Percentiles rank a stretch among this genome's conserved stretches.
These are phyloP conservation scores for Areca catechu DNA, from an alignment of 176 grass and related monocot genomes.

Conservation along the genomic window DNA sequence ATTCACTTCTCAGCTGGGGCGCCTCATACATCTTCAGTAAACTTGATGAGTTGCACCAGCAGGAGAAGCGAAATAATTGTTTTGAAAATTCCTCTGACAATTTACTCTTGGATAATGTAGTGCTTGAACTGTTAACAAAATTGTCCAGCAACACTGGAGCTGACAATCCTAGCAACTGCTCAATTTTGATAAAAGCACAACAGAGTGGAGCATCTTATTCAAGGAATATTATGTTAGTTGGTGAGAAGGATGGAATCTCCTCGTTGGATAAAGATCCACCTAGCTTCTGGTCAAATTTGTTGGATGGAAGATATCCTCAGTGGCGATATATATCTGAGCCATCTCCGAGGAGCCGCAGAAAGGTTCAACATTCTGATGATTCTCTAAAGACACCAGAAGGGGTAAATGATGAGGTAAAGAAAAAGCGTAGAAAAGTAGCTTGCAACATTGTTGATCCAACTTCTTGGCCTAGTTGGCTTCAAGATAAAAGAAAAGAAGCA, in stretches of 20 bases:
- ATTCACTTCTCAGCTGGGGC: slow-evolving; percentile 89
- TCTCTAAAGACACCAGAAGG: slow-evolving; percentile 25
- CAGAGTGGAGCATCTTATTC: slow-evolving; percentile 56
- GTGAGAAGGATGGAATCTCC: slow-evolving; percentile 58
- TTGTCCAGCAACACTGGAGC: slow-evolving; percentile 30
- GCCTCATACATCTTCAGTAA: slow-evolving; percentile 50
- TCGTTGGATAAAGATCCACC: slow-evolving; percentile 58
- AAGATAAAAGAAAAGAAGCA: slow-evolving; percentile 19
- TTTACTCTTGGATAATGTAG: slow-evolving; percentile 37
- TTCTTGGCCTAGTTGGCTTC: slow-evolving; percentile 22
- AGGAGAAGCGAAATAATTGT: slow-evolving; percentile 18
- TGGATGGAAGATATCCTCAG: slow-evolving; percentile 45
- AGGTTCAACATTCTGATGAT: slow-evolving; percentile 42
- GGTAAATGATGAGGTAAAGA: slow-evolving; percentile 45
- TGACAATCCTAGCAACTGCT: slow-evolving; percentile 12
- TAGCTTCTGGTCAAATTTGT: slow-evolving; percentile 72
- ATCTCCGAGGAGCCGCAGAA: slow-evolving; percentile 64
- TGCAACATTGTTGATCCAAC: slow-evolving; percentile 21
- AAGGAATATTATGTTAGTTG: slow-evolving; percentile 41
- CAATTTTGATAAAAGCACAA: slow-evolving; percentile 39
- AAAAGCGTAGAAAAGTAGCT: slow-evolving; percentile 48
- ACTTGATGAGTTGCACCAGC: slow-evolving; percentile 50
- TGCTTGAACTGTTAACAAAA: slow-evolving; percentile 34
- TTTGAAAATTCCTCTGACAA: slow-evolving; percentile 21
- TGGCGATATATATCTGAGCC: slow-evolving; percentile 73